Evolutionary conservation across 192 early-diverging fungal species (phyloP).

Genomic region (Coemansia sp.): DNA sequence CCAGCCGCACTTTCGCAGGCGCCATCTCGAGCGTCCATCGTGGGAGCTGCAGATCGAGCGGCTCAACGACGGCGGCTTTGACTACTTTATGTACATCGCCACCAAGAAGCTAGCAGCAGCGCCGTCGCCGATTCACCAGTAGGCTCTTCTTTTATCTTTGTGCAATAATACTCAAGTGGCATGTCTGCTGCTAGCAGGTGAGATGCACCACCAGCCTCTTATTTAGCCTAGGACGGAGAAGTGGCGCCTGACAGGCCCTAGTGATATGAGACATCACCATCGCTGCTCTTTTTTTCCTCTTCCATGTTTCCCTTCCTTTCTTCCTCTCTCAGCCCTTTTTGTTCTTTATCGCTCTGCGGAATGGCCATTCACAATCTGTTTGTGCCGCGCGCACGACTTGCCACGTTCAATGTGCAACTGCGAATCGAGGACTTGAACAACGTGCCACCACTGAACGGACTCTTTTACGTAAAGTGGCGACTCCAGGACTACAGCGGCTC

Average conservation of each 20-base stretch:
- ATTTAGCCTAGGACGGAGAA: conserved; percentile 5
- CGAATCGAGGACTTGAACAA: conserved; percentile 78
- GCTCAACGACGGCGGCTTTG: conserved; percentile 72
- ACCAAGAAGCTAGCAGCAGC: conserved; percentile 45
- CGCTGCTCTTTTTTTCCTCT: background rate
- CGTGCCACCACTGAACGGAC: conserved; percentile 78
- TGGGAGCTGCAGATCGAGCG: conserved; percentile 71
- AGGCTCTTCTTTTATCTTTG: no score
- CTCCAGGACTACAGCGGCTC: conserved; percentile 50
- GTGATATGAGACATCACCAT: background rate
- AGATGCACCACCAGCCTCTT: background rate
- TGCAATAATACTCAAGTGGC: no score
- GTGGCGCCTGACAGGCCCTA: background rate
- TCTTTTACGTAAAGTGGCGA: conserved; percentile 82
- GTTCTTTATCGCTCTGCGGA: background rate
- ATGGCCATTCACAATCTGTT: conserved; percentile 66
- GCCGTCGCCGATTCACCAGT: background rate
- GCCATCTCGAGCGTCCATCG: conserved; percentile 68
- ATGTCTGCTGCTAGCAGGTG: background rate
- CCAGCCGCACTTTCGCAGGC: conserved; percentile 85
- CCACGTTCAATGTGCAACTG: conserved; percentile 64
- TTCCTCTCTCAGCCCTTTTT: background rate
- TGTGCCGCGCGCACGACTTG: conserved; percentile 71
- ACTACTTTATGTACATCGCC: conserved; percentile 77
- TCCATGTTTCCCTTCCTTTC: background rate